phyloP scores from a whole-genome alignment of 352 stramenopile genomes.

The Thraustochytrium striatum region DNA sequence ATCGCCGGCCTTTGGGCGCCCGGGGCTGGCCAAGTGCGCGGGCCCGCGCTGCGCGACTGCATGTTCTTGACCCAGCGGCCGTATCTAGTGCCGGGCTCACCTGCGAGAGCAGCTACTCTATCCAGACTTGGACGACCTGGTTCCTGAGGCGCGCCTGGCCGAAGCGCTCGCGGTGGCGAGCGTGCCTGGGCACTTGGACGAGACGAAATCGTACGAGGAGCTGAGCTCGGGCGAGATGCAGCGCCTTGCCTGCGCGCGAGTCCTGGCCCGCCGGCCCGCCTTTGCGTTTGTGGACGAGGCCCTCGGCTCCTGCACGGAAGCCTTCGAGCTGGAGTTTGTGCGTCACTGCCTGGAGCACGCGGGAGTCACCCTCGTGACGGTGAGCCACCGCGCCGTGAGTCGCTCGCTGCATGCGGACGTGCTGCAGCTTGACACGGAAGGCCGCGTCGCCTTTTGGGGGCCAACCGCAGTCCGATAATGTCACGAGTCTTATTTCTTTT shows the following conservation, averaged over 20 bases:
- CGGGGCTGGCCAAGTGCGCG: not conserved
- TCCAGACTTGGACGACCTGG: not conserved
- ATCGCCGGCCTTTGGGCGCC: not conserved
- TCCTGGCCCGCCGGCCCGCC: not conserved
- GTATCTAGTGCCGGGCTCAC: not conserved
- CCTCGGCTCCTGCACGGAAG: constrained; percentile 16
- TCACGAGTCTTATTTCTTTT: too few relatives aligned
- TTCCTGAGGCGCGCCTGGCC: not conserved
- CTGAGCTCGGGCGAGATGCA: constrained; percentile 4
- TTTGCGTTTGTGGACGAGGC: constrained; percentile 36
- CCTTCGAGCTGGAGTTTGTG: constrained; percentile 14
- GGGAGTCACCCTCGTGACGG: constrained; percentile 19
- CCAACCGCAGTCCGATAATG: too few relatives aligned
- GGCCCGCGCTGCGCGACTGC: not conserved
- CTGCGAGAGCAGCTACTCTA: constrained; percentile 34
- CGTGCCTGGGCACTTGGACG: not conserved
- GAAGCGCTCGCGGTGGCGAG: not conserved
- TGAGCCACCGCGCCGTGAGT: not conserved
- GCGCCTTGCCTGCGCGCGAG: constrained; percentile 35
- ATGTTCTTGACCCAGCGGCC: constrained; percentile 33
- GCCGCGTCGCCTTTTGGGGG: too few relatives aligned
- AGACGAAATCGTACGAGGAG: not conserved
- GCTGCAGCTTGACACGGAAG: constrained; percentile 1
- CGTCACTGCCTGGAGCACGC: not conserved
- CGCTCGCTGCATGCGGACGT: not conserved